A percentile compares a stretch with the other conserved stretches of the same genome.
phyloP scores from a whole-genome alignment of 352 stramenopile genomes.

The Peronospora belbahrii region DNA sequence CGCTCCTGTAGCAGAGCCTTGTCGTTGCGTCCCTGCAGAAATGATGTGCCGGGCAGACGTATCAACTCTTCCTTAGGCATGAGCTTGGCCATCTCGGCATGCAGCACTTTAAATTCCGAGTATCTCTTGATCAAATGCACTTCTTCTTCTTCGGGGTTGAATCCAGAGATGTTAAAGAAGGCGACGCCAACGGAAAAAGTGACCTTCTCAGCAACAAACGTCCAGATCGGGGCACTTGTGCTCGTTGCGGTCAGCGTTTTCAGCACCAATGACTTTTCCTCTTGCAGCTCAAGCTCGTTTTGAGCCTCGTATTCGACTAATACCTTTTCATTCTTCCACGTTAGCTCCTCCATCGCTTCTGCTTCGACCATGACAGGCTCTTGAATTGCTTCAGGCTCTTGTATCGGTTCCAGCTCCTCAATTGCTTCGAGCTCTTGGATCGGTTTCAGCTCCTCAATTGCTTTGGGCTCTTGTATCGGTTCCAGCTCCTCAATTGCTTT shows the following conservation, averaged over 20 bases:
- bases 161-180: conserved; percentile 49
- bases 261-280: conserved; percentile 3
- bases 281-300: conserved; percentile 5
- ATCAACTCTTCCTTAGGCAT: conserved; percentile 54
- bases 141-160: conserved; percentile 29
- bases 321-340: conserved; percentile 6
- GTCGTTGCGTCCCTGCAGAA: conserved; percentile 44
- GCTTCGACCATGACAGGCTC: conserved; percentile 3
- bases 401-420: conserved; percentile 1
- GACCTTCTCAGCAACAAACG: conserved; percentile 30
- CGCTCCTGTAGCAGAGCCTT: conserved; percentile 46
- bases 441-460: conserved; percentile 3
- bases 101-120: conserved; percentile 69
- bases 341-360: conserved; percentile 5
- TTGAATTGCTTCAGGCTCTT: conserved; percentile 3
- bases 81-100: conserved; percentile 43
- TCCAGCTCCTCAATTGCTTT: no score
- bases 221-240: conserved; percentile 13
- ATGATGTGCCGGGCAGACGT: conserved; percentile 38
- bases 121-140: conserved; percentile 55
- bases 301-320: conserved; percentile 9
- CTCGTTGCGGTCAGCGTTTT: conserved; percentile 12
- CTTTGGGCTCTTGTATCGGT: no score
- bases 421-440: background rate
- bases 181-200: conserved; percentile 28